These are phyloP conservation scores for Crassisporium funariophilum DNA, from an alignment of 768 basidiomycete genomes.

Conservation along the genomic window DNA sequence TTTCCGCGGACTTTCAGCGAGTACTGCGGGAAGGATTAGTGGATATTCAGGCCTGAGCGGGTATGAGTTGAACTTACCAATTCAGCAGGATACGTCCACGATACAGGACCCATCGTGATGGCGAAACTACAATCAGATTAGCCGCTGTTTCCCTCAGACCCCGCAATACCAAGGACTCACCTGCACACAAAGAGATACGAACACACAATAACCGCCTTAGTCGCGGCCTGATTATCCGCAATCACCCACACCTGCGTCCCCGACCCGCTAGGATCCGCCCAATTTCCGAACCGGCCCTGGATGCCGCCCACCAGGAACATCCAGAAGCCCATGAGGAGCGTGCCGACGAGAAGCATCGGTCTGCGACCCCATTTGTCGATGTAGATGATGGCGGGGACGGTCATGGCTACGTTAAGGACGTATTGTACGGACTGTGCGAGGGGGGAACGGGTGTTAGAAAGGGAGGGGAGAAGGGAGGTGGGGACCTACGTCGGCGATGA, in stretches of 20 bases:
- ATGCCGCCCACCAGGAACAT: slow-evolving; percentile 78
- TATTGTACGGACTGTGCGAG: slow-evolving; percentile 61
- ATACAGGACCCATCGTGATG: slow-evolving; percentile 75
- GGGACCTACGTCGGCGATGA: slow-evolving; percentile 58
- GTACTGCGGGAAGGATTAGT: slow-evolving; percentile 34
- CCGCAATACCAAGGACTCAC: slow-evolving; percentile 13
- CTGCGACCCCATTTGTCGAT: slow-evolving; percentile 82
- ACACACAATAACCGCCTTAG: slow-evolving; percentile 74
- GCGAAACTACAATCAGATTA: slow-evolving; percentile 48
- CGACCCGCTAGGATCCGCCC: slow-evolving; percentile 46
- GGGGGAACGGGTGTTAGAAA: not conserved
- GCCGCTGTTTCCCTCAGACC: not conserved
- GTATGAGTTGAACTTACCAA: slow-evolving; percentile 33
- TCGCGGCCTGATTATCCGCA: slow-evolving; percentile 50
- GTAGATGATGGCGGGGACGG: slow-evolving; percentile 55
- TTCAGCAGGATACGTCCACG: slow-evolving; percentile 76
- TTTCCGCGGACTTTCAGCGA: slow-evolving; percentile 67
- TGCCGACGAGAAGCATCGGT: slow-evolving; percentile 70
- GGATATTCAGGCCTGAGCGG: not conserved
- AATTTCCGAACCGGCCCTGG: slow-evolving; percentile 66
- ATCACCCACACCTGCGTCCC: slow-evolving; percentile 61
- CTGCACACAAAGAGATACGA: slow-evolving; percentile 77
- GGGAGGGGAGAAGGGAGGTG: not conserved
- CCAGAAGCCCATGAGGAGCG: slow-evolving; percentile 73
- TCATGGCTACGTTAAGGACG: slow-evolving; percentile 52